Base-by-base conservation (phyloP, 2,329 filamentous ascomycete genomes). In the Stagonosporopsis tanaceti region DNA sequence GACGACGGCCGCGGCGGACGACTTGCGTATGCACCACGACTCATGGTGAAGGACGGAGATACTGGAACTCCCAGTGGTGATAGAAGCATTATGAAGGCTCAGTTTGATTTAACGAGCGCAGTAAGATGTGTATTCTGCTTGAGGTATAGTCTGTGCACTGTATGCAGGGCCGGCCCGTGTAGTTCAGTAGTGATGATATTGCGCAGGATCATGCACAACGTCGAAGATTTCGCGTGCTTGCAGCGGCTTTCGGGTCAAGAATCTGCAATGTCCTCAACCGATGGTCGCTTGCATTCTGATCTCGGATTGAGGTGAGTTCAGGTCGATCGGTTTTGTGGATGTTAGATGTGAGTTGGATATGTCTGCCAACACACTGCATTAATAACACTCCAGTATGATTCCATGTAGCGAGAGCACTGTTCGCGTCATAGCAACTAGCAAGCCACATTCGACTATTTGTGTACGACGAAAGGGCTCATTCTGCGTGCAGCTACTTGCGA, bases 31-130 rank as follows among this genome's bases (percentile, higher is more conserved):
- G 65, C 60, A 22, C 69, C 72, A 54, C 71, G 67, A 61, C 72
- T 73, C 74, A 77, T 77, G 55, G 69, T 73, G 50, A 66, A 64
- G 47, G 72, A 48, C 9, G 71, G 68, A 57, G 71, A 71, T 47
- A 71, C 61, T 30, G 67, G 66, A 59, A 76, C 63, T 58, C 75
- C 69, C 39, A 75, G 66, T 30, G 75, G 73, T 48, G 73, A 71
- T 15, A 76, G 64, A 51, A 76, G 74, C 75, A 76, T 77, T 67
- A 66, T 74, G 63, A 69, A 63, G 39, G 60, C 50, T 57, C 41
- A 30, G 37, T 15, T n/a, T n/a, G 39, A 34, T 41, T 37, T 55
- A 61, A 50, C 27, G 46, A 55, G 40, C 47, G 58, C 34, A 53
- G 59, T 52, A 40, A 57, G 59, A 55, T 41, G 55, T 47, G 53